Conservation (phyloP, 352 stramenopile genomes). For the Pythium folliculosum region DNA sequence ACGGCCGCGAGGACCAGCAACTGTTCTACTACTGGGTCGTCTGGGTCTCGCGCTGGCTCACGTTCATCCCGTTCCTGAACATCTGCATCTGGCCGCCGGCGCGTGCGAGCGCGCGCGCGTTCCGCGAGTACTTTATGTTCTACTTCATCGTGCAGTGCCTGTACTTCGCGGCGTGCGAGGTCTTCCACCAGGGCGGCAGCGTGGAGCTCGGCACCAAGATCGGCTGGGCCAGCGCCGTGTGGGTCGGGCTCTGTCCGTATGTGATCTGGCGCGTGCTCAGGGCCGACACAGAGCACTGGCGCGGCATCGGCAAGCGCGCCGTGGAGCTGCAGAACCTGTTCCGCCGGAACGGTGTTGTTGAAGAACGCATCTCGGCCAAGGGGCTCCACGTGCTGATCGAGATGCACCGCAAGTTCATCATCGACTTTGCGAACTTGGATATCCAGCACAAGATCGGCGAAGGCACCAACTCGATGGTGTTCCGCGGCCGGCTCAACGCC, state of each 20-base stretch:
- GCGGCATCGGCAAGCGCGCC: constrained; percentile 28
- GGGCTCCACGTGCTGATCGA: constrained; percentile 70
- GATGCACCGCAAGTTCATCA: constrained; percentile 71
- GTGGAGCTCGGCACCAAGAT: constrained; percentile 20
- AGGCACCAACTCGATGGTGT: constrained; percentile 45
- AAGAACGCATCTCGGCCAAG: constrained; percentile 39
- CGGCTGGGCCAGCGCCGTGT: constrained; percentile 30
- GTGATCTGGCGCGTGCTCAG: constrained; percentile 32
- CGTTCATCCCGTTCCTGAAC: constrained; percentile 27
- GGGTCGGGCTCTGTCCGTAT: constrained; percentile 32
- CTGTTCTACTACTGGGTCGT: constrained; percentile 17
- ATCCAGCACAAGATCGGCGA: constrained; percentile 41
- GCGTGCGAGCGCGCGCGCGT: constrained; percentile 7
- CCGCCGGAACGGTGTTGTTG: constrained; percentile 31
- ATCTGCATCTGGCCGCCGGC: constrained; percentile 16
- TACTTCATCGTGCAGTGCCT: constrained; percentile 19
- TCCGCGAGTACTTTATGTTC: constrained; percentile 24
- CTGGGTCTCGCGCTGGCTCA: constrained; percentile 6
- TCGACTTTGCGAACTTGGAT: constrained; percentile 74
- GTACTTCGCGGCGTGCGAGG: constrained; percentile 19
- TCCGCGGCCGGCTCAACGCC: constrained; percentile 33
- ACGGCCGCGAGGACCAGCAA: constrained; percentile 10
- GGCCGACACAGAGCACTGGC: constrained; percentile 35
- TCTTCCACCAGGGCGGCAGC: constrained; percentile 23
- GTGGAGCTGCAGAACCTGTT: constrained; percentile 31